Percentiles rank a stretch among this genome's conserved stretches.
phyloP scores from a whole-genome alignment of 371 early-diverging fungal species.

The Mucor circinelloides region DNA sequence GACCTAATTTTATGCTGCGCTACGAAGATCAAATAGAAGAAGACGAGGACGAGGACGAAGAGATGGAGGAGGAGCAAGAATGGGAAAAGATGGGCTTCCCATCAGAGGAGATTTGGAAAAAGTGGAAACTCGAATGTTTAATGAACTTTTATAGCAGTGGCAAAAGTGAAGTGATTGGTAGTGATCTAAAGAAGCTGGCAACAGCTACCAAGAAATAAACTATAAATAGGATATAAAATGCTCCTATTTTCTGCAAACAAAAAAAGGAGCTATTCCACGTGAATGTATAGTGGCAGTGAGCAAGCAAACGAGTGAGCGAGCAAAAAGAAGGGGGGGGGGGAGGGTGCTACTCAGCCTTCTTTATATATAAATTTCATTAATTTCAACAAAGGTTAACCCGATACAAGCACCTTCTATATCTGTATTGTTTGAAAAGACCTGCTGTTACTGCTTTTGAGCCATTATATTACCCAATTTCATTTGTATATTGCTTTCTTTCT shows the following conservation, averaged over 20 bases:
- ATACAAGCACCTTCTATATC: background rate
- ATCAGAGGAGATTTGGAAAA: conserved; percentile 44
- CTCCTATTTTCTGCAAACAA: conserved; percentile 6
- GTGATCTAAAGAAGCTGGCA: conserved; percentile 48
- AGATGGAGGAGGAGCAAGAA: conserved; percentile 29
- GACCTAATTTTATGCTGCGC: conserved; percentile 36
- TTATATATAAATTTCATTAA: background rate
- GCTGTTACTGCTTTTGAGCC: background rate
- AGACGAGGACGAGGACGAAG: conserved; percentile 22
- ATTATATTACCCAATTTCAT: conserved; percentile 3
- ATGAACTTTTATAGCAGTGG: conserved; percentile 54
- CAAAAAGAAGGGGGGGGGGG: background rate
- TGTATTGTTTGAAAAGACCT: background rate
- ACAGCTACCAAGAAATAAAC: conserved; percentile 20
- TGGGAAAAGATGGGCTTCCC: conserved; percentile 52
- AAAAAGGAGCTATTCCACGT: conserved; percentile 1
- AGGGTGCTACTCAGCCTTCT: background rate
- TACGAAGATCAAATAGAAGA: conserved; percentile 35
- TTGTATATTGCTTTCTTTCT: background rate
- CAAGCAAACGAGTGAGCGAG: background rate
- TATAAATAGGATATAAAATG: background rate
- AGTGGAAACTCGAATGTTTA: conserved; percentile 52
- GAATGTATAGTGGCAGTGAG: background rate
- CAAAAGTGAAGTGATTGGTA: conserved; percentile 43
- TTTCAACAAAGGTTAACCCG: background rate